Conservation (phyloP, 805 yeast species). For the Vanderwaltozyma polyspora region DNA sequence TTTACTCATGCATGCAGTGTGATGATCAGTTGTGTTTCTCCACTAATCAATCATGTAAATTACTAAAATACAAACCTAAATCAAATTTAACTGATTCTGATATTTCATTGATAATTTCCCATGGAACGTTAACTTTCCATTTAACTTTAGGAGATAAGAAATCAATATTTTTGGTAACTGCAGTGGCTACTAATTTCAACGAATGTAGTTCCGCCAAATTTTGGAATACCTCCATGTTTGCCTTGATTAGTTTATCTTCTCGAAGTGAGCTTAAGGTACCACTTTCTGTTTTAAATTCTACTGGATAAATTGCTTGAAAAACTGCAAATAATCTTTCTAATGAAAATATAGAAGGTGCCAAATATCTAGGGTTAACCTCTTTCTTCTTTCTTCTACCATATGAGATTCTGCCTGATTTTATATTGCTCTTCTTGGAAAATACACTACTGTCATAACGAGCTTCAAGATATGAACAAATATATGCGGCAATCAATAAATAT, state of each 20-base stretch:
- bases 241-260: slow-evolving; percentile 20
- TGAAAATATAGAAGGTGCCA: slow-evolving; percentile 65
- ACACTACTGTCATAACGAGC: slow-evolving; percentile 55
- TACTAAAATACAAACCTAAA: slow-evolving; percentile 46
- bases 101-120: slow-evolving; percentile 49
- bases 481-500: slow-evolving; percentile 69
- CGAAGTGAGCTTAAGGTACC: slow-evolving; percentile 15
- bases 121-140: slow-evolving; percentile 71
- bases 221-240: slow-evolving; percentile 40
- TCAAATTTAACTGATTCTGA: slow-evolving; percentile 58
- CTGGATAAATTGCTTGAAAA: slow-evolving; percentile 53
- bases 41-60: too few relatives aligned
- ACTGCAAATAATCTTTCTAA: slow-evolving; percentile 75
- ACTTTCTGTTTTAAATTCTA: slow-evolving; percentile 15
- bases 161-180: slow-evolving; percentile 35
- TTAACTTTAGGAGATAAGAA: slow-evolving; percentile 54
- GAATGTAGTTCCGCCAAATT: slow-evolving; percentile 51
- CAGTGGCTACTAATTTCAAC: slow-evolving; percentile 37
- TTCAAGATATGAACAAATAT: slow-evolving; percentile 68
- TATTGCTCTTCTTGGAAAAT: slow-evolving; percentile 43
- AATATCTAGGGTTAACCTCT: slow-evolving; percentile 46
- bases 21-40: too few relatives aligned
- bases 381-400: slow-evolving; percentile 34
- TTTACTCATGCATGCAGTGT: too few relatives aligned
- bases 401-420: slow-evolving; percentile 36